These are phyloP conservation scores for Sporothrix mexicana DNA, from an alignment of 2,329 filamentous ascomycete species.

Conservation along the genomic window DNA sequence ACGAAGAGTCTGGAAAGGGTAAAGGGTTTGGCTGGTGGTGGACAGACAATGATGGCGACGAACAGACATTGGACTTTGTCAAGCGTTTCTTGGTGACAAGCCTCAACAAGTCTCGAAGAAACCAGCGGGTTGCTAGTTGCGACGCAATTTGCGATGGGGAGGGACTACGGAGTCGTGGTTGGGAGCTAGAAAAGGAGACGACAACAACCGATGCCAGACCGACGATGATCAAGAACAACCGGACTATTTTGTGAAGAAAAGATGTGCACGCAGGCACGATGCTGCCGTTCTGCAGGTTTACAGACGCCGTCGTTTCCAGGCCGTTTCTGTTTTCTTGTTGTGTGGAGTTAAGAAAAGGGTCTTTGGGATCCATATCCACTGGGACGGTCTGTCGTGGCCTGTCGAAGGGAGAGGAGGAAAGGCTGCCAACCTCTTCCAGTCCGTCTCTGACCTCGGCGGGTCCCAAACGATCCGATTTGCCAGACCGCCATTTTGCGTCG, in stretches of 20 bases:
- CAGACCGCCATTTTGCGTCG: constrained; percentile 24
- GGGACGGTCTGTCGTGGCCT: background rate
- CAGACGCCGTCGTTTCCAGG: constrained; percentile 3
- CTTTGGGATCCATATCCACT: constrained; percentile 8
- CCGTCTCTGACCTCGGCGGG: constrained; percentile 19
- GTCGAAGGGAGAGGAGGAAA: background rate
- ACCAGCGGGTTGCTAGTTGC: no score
- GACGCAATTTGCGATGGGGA: no score
- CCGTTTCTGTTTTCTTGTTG: background rate
- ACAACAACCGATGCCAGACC: no score
- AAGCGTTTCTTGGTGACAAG: no score
- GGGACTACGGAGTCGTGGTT: no score
- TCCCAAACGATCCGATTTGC: constrained; percentile 28
- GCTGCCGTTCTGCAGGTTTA: background rate
- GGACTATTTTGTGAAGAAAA: no score
- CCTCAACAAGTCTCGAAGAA: no score
- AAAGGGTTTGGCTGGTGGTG: background rate
- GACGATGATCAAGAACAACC: no score
- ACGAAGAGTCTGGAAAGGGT: constrained; percentile 10
- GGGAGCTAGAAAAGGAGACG: no score
- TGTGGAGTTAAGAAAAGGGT: background rate
- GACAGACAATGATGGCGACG: background rate
- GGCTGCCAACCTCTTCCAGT: background rate
- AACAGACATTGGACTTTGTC: background rate
- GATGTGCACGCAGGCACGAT: background rate